A percentile compares a stretch with the other conserved stretches of the same genome.
Conservation (phyloP, 2,329 filamentous ascomycete species). For the Beauveria asiatica region DNA sequence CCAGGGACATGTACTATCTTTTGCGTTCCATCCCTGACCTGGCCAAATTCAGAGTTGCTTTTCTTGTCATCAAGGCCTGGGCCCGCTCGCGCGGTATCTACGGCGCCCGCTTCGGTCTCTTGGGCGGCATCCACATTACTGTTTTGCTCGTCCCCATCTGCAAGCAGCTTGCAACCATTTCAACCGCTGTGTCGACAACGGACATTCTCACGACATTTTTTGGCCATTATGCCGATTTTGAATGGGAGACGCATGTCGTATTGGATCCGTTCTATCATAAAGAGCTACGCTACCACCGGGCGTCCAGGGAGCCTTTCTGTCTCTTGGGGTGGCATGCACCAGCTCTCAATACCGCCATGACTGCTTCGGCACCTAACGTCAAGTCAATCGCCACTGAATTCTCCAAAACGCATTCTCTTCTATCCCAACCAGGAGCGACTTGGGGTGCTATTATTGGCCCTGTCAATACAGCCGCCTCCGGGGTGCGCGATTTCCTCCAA, state of each 20-base stretch:
- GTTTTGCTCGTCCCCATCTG: conserved; percentile 51
- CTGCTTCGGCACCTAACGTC: conserved; percentile 44
- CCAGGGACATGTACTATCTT: conserved; percentile 54
- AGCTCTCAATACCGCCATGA: conserved; percentile 49
- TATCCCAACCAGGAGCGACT: conserved; percentile 27
- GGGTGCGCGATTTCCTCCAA: conserved; percentile 39
- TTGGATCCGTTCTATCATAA: conserved; percentile 54
- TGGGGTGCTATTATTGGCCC: conserved; percentile 36
- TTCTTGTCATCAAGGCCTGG: conserved; percentile 55
- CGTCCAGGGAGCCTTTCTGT: conserved; percentile 50
- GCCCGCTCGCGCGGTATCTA: conserved; percentile 54
- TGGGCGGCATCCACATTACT: conserved; percentile 57
- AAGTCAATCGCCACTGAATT: conserved; percentile 44
- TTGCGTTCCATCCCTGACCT: conserved; percentile 51
- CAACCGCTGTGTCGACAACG: conserved; percentile 31
- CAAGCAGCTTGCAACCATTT: conserved; percentile 40
- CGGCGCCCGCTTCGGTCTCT: conserved; percentile 54
- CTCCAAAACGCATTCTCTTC: conserved; percentile 31
- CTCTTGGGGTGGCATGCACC: conserved; percentile 56
- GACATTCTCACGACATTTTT: conserved; percentile 55
- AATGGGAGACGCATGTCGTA: conserved; percentile 47
- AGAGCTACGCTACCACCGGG: conserved; percentile 43
- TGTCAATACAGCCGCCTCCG: conserved; percentile 10
- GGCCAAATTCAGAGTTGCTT: conserved; percentile 47
- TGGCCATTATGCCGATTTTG: conserved; percentile 49